Evolutionary conservation across 192 early-diverging fungal species (phyloP), one percentile per base, ranked within the genome.

Genomic region (Coemansia erecta): DNA sequence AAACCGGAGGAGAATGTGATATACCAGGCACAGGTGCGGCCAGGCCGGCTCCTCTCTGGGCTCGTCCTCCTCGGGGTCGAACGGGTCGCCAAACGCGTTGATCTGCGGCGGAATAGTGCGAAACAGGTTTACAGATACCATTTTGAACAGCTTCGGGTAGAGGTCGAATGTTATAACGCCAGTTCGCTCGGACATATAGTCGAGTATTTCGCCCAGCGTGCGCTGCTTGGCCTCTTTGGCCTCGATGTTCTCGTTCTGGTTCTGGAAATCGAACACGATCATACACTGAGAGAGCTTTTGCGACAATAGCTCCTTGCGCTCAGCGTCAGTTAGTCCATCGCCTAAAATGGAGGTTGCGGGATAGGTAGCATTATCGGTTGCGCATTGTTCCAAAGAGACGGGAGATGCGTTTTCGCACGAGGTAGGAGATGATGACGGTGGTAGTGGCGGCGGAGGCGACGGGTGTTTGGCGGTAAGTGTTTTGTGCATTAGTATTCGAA

Each of bases 31-130:
- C 44, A 99, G 73, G 77, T 99, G 97, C 53, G 96, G 96, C 97
- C 97, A 99, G 12, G 94, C 92, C 40, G 89, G 76, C 72, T 99
- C 97, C 48, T 98, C 80, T 3, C 94, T 92, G 6, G 97, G 97
- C 71, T 99, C 97, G 72, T 99, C 97, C 60, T 99, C 97, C 66
- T 99, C 97, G 9, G 97, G 96, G 76, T 99, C 97, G 65, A 94
- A 99, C 17, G 91, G 94, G 56, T 97, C 97, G 42, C 94, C 97
- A 42, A 84, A 87, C 19, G 93, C 93, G 63, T 94, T 97, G 35
- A 94, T 88, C 80, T 93, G 94, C 1, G 97, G 97, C 10, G 97
- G 92, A 19, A 98, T 92, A 3, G 95, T 92, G 46, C 97, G 85
- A 77, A 99, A 98, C 17, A 99, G 81, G 80, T 99, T 99, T 3